A percentile compares a stretch with the other conserved stretches of the same genome.
phyloP scores from a whole-genome alignment of 2,329 filamentous ascomycete genomes.

The Xenoacremonium recifei region DNA sequence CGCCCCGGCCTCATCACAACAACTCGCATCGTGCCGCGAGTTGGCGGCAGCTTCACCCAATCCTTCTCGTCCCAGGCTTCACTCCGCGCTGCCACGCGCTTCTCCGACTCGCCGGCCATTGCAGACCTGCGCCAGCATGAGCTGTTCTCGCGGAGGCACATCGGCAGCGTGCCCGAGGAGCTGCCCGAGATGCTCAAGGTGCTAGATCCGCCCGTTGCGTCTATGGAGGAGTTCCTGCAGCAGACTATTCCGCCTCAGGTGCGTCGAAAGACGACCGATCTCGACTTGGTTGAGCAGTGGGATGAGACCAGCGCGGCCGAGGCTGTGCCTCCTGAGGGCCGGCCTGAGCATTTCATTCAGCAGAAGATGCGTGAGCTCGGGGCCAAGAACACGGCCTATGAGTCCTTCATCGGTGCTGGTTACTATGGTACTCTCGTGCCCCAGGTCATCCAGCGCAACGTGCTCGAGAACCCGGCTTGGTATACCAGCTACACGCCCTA shows the following conservation, averaged over 20 bases:
- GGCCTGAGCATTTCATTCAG: constrained; percentile 28
- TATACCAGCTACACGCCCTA: constrained; percentile 98
- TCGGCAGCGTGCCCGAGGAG: constrained; percentile 71
- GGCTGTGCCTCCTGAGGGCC: constrained; percentile 20
- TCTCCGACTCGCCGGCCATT: constrained; percentile 18
- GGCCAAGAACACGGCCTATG: constrained; percentile 38
- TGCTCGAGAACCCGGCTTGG: constrained; percentile 91
- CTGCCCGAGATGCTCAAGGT: constrained; percentile 75
- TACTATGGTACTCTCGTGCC: constrained; percentile 86
- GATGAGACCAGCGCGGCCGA: constrained; percentile 20
- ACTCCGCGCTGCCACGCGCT: constrained; percentile 9
- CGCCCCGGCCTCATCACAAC: constrained; percentile 20
- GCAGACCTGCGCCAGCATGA: constrained; percentile 22
- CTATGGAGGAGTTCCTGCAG: constrained; percentile 78
- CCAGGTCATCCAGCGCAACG: constrained; percentile 87
- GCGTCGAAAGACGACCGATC: constrained; percentile 22
- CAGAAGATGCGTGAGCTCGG: constrained; percentile 59
- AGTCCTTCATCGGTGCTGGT: constrained; percentile 80
- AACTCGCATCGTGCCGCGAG: constrained; percentile 17
- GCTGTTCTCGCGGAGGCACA: constrained; percentile 75
- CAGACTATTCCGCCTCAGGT: constrained; percentile 82
- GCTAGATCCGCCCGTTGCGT: constrained; percentile 70
- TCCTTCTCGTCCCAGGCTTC: constrained; percentile 15
- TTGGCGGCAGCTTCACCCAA: constrained; percentile 12
- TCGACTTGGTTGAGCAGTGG: constrained; percentile 29